A percentile compares a stretch with the other conserved stretches of the same genome.
Evolutionary conservation across 2,329 filamentous ascomycete species (phyloP).

Genomic region (Stagonosporopsis chrysanthemi): DNA sequence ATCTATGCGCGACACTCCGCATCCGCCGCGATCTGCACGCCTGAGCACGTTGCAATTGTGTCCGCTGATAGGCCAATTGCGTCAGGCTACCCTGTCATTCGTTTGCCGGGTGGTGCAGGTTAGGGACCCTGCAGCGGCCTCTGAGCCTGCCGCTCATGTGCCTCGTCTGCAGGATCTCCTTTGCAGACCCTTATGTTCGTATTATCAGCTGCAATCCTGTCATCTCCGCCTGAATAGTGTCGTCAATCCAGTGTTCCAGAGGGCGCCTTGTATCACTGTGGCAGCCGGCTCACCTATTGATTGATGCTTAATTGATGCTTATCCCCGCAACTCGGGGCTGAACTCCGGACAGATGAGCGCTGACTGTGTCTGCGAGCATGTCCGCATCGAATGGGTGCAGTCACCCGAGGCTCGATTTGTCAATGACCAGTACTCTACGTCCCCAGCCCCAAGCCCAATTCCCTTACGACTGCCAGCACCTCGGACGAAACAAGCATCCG

Average conservation of each 20-base stretch:
- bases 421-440: constrained; percentile 2
- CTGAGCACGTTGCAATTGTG: constrained; percentile 34
- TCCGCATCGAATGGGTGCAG: constrained; percentile 10
- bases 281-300: constrained; percentile 14
- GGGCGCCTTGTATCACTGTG: constrained; percentile 25
- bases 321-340: constrained; percentile 16
- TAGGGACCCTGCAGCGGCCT: constrained; percentile 46
- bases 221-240: constrained; percentile 25
- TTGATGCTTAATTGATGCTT: constrained; percentile 26
- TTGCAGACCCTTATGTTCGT: constrained; percentile 34
- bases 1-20: constrained; percentile 36
- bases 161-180: constrained; percentile 33
- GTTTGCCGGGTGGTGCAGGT: constrained; percentile 23
- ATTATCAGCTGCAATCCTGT: constrained; percentile 36
- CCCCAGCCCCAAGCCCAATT: constrained; percentile 5
- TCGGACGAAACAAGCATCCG: constrained; percentile 23
- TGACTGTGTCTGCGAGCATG: constrained; percentile 19
- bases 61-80: constrained; percentile 48
- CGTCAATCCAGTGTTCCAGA: constrained; percentile 28
- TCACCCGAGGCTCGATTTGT: constrained; percentile 14
- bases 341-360: constrained; percentile 10
- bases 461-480: background rate
- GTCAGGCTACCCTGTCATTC: constrained; percentile 38
- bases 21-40: constrained; percentile 41
- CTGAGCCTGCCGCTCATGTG: constrained; percentile 30